Percentiles rank a stretch among this genome's conserved stretches.
These are phyloP conservation scores for Fusarium illudens DNA, from an alignment of 2,329 filamentous ascomycete genomes.

Conservation along the genomic window DNA sequence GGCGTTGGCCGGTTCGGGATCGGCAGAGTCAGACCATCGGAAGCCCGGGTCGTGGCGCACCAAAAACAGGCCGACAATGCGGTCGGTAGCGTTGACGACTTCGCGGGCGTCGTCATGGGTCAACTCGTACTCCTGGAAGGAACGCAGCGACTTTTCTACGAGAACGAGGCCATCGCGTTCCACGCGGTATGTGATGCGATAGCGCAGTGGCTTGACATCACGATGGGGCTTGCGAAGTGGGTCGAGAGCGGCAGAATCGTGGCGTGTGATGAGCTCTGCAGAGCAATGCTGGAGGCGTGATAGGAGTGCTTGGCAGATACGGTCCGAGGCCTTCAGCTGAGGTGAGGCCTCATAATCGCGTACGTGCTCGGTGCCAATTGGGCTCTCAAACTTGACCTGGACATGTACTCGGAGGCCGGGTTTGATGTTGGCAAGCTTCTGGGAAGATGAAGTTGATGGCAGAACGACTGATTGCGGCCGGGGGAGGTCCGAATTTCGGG, in stretches of 20 bases:
- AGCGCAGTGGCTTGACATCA: conserved; percentile 56
- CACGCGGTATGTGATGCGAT: conserved; percentile 59
- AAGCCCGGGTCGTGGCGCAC: conserved; percentile 60
- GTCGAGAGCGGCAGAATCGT: conserved; percentile 58
- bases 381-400: conserved; percentile 56
- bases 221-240: conserved; percentile 46
- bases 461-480: conserved; percentile 31
- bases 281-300: conserved; percentile 61
- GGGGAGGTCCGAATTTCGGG: conserved; percentile 33
- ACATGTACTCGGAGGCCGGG: conserved; percentile 53
- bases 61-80: conserved; percentile 61
- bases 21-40: conserved; percentile 54
- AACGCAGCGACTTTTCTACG: conserved; percentile 56
- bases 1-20: conserved; percentile 50
- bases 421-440: conserved; percentile 28
- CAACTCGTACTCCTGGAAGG: conserved; percentile 59
- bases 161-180: conserved; percentile 52
- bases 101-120: conserved; percentile 56
- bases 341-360: conserved; percentile 58
- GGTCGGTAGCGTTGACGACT: conserved; percentile 58
- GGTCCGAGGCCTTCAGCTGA: conserved; percentile 53
- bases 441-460: conserved; percentile 13
- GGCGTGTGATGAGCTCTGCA: conserved; percentile 62
- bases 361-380: conserved; percentile 53
- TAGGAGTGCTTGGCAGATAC: conserved; percentile 59